These are phyloP conservation scores for Sophora flavescens DNA, from an alignment of 306 rosid genomes.

Conservation along the genomic window DNA sequence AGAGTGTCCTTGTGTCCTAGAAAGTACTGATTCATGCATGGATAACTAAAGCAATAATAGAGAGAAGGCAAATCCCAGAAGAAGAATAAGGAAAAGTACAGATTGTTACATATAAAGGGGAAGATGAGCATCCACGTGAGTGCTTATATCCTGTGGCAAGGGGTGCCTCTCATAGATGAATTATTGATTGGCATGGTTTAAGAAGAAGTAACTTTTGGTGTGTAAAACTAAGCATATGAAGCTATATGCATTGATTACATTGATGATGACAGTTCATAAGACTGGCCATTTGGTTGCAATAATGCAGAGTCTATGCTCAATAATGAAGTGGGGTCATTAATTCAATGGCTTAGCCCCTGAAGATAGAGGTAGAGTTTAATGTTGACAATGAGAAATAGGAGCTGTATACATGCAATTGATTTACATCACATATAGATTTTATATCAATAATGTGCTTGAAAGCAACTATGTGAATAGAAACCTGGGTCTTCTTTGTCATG, in stretches of 20 bases:
- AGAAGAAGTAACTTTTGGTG: constrained; percentile 39
- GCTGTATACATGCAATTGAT: constrained; percentile 37
- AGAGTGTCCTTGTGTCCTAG: constrained; percentile 38
- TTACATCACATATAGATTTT: constrained; percentile 30
- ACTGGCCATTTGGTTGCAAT: constrained; percentile 42
- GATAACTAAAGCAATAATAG: constrained; percentile 40
- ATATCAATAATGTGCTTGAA: constrained; percentile 23
- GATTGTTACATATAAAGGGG: constrained; percentile 6
- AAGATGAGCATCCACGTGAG: constrained; percentile 44
- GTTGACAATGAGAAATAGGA: constrained; percentile 25
- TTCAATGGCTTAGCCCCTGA: constrained; percentile 28
- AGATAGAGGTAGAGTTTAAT: constrained; percentile 26
- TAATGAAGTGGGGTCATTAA: constrained; percentile 43
- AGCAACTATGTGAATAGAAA: constrained; percentile 25
- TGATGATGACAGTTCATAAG: constrained; percentile 42
- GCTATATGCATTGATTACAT: constrained; percentile 26
- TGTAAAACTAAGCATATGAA: constrained; percentile 38
- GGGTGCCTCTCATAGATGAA: constrained; percentile 40
- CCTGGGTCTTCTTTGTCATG: constrained; percentile 4
- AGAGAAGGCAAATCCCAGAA: constrained; percentile 30
- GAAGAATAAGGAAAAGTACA: constrained; percentile 37
- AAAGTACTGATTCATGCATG: constrained; percentile 43
- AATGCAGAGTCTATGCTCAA: constrained; percentile 47
- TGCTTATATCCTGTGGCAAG: constrained; percentile 38
- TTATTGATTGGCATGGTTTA: constrained; percentile 45